Evolutionary conservation across 805 yeast species (phyloP).

Genomic region (Metschnikowia peoriensis): DNA sequence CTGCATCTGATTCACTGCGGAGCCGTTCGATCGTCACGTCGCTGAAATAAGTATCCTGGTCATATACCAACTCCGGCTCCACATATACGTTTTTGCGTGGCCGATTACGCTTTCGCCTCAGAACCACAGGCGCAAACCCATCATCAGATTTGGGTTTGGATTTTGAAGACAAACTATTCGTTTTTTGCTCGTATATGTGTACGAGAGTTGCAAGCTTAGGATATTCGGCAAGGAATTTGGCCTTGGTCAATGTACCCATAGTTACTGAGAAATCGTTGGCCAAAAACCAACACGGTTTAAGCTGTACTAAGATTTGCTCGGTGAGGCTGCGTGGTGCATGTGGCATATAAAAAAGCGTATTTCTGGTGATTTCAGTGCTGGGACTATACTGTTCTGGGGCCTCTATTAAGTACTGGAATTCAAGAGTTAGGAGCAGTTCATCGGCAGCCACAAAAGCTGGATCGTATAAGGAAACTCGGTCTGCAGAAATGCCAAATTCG

Average conservation of each 20-base stretch:
- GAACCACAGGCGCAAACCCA: slow-evolving; percentile 24
- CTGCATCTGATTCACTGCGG: slow-evolving; percentile 24
- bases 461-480: slow-evolving; percentile 53
- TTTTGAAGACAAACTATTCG: background rate
- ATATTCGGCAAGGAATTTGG: slow-evolving; percentile 42
- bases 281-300: slow-evolving; percentile 40
- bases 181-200: slow-evolving; percentile 16
- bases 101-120: slow-evolving; percentile 18
- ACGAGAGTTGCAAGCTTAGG: slow-evolving; percentile 43
- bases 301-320: slow-evolving; percentile 32
- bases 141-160: slow-evolving; percentile 9
- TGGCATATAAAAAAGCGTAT: slow-evolving; percentile 61
- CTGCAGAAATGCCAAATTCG: slow-evolving; percentile 6
- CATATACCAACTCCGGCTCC: slow-evolving; percentile 34
- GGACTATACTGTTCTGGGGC: slow-evolving; percentile 1
- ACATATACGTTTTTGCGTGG: slow-evolving; percentile 23
- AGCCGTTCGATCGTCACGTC: slow-evolving; percentile 20
- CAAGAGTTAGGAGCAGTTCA: slow-evolving; percentile 21
- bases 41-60: slow-evolving; percentile 31
- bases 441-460: slow-evolving; percentile 60
- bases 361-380: background rate
- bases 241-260: slow-evolving; percentile 50
- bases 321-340: slow-evolving; percentile 68
- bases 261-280: slow-evolving; percentile 55
- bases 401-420: slow-evolving; percentile 17